phyloP scores from a whole-genome alignment of 2,329 filamentous ascomycete species.

The Aspergillus japonicus region DNA sequence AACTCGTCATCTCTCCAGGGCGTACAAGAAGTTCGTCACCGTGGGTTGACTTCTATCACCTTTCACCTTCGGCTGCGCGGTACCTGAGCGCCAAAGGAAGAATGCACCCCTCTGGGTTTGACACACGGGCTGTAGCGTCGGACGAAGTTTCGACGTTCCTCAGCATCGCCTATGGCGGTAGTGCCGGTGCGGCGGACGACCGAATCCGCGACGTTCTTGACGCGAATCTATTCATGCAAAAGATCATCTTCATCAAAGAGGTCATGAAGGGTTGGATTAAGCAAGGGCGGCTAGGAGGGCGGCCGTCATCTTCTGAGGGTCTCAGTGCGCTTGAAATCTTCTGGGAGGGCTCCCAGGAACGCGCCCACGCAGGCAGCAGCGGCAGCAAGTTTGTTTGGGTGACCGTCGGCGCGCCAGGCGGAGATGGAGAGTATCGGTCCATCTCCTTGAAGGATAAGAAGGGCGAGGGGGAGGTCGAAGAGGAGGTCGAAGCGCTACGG shows the following conservation, averaged over 20 bases:
- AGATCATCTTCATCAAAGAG: conserved; percentile 42
- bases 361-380: conserved; percentile 42
- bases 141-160: conserved; percentile 44
- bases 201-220: conserved; percentile 44
- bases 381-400: conserved; percentile 54
- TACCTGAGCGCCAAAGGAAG: conserved; percentile 43
- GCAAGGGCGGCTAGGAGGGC: conserved; percentile 39
- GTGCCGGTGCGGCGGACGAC: conserved; percentile 35
- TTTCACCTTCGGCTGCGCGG: conserved; percentile 47
- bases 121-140: conserved; percentile 42
- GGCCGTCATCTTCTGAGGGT: conserved; percentile 18
- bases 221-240: conserved; percentile 46
- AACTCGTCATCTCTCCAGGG: conserved; percentile 47
- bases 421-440: conserved; percentile 46
- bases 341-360: conserved; percentile 46
- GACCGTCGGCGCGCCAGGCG: conserved; percentile 49
- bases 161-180: conserved; percentile 38
- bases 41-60: conserved; percentile 51
- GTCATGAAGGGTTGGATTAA: conserved; percentile 43
- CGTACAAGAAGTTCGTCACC: conserved; percentile 39
- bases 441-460: conserved; percentile 34
- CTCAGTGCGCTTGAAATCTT: conserved; percentile 30
- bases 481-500: conserved; percentile 30
- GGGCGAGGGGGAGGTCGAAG: conserved; percentile 20
- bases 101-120: conserved; percentile 45